Conservation (phyloP, 2,329 filamentous ascomycete genomes). For the Botryotinia globosa region DNA sequence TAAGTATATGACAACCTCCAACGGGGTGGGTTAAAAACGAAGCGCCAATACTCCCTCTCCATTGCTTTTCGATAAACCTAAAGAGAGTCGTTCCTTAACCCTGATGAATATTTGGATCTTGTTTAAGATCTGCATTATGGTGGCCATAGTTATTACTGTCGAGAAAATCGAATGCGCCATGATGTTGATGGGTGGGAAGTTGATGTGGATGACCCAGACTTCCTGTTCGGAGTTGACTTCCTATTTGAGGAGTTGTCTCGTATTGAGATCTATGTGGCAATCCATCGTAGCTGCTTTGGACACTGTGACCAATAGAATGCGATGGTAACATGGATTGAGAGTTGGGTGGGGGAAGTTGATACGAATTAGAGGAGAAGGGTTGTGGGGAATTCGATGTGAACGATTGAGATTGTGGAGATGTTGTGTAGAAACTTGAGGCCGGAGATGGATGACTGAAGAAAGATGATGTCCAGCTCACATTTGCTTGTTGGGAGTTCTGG, state of each 20-base stretch:
- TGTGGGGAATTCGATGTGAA: conserved; percentile 18
- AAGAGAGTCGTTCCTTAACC: not conserved
- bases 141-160: not conserved
- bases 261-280: conserved; percentile 12
- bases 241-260: conserved; percentile 15
- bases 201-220: conserved; percentile 29
- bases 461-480: conserved; percentile 7
- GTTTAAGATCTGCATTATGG: conserved; percentile 9
- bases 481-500: conserved; percentile 22
- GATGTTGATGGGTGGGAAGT: conserved; percentile 9
- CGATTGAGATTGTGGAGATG: conserved; percentile 28
- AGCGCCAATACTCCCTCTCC: not conserved
- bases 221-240: conserved; percentile 25
- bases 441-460: conserved; percentile 24
- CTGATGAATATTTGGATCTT: conserved; percentile 6
- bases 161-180: not conserved
- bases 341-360: conserved; percentile 27
- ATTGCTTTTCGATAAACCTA: not conserved
- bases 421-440: conserved; percentile 24
- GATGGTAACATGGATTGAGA: not conserved
- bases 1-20: not conserved
- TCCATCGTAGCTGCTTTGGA: conserved; percentile 8
- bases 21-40: not conserved
- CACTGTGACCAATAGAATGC: not conserved
- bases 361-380: conserved; percentile 15